Conservation (phyloP, 1,284 basidiomycete genomes). For the Laetiporus sulphureus region DNA sequence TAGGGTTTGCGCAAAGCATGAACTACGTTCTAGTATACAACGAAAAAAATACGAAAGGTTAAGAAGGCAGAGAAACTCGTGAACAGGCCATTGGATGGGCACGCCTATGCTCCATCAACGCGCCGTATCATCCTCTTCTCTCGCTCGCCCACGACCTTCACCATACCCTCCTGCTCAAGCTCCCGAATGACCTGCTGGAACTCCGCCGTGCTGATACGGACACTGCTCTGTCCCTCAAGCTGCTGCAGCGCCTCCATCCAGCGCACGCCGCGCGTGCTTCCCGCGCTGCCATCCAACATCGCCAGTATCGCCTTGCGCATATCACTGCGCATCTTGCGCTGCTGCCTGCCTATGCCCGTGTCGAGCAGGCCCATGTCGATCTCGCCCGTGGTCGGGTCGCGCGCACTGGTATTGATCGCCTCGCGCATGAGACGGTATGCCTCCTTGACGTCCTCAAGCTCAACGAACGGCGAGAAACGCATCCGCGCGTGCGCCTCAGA, state of each 20-base stretch:
- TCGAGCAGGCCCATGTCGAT: conserved; percentile 96
- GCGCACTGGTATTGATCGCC: conserved; percentile 90
- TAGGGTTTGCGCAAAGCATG: too few species aligned
- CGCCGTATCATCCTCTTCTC: conserved; percentile 75
- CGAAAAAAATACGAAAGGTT: too few species aligned
- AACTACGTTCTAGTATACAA: too few species aligned
- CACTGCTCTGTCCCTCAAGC: conserved; percentile 74
- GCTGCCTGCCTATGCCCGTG: conserved; percentile 84
- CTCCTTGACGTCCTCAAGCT: conserved; percentile 85
- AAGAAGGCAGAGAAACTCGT: too few species aligned
- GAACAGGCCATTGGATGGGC: too few species aligned
- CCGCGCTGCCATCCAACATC: conserved; percentile 54
- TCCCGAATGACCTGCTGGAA: conserved; percentile 78
- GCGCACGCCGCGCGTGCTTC: conserved; percentile 58
- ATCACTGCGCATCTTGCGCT: conserved; percentile 79
- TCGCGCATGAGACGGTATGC: conserved; percentile 91
- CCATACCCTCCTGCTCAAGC: conserved; percentile 75
- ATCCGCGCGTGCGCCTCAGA: conserved; percentile 95
- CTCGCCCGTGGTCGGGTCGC: conserved; percentile 92
- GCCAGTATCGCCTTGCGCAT: conserved; percentile 74
- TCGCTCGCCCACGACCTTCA: conserved; percentile 82
- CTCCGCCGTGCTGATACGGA: conserved; percentile 71
- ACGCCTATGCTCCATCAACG: conserved; percentile 29
- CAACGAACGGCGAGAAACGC: conserved; percentile 84
- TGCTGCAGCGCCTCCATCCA: conserved; percentile 76